phyloP scores from a whole-genome alignment of 2,329 filamentous ascomycete species.

The Aspergillus neotritici region DNA sequence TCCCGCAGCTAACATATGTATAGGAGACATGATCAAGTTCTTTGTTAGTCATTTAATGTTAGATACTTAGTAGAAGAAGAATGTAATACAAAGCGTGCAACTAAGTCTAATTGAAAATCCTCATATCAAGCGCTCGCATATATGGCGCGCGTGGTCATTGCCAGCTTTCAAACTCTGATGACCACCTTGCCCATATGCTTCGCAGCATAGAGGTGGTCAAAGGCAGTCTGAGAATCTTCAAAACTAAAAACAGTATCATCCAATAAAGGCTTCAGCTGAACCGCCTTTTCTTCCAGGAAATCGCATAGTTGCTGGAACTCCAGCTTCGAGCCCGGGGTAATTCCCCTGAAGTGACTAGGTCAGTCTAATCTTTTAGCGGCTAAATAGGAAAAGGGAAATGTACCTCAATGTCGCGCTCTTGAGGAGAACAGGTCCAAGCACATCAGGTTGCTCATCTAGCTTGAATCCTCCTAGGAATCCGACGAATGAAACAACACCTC shows the following conservation, averaged over 20 bases:
- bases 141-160: too few relatives aligned
- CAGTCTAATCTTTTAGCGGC: too few relatives aligned
- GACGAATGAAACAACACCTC: constrained; percentile 2
- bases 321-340: constrained; percentile 1
- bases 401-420: neutral
- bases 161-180: neutral
- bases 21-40: too few relatives aligned
- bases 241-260: constrained; percentile 2
- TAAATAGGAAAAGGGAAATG: neutral
- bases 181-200: constrained; percentile 13
- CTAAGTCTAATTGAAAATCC: too few relatives aligned
- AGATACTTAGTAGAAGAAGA: too few relatives aligned
- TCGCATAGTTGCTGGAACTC: neutral
- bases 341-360: neutral
- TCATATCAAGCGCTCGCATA: too few relatives aligned
- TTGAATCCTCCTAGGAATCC: constrained; percentile 1
- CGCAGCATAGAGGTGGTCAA: constrained; percentile 6
- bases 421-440: neutral
- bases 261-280: neutral
- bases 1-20: too few relatives aligned
- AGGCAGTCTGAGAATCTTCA: constrained; percentile 6
- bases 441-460: neutral
- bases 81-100: too few relatives aligned
- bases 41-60: too few relatives aligned
- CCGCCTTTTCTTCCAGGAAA: constrained; percentile 1